A percentile compares a stretch with the other conserved stretches of the same genome.
Evolutionary conservation across 2,329 filamentous ascomycete genomes (phyloP).

Genomic region (Cytospora mali): DNA sequence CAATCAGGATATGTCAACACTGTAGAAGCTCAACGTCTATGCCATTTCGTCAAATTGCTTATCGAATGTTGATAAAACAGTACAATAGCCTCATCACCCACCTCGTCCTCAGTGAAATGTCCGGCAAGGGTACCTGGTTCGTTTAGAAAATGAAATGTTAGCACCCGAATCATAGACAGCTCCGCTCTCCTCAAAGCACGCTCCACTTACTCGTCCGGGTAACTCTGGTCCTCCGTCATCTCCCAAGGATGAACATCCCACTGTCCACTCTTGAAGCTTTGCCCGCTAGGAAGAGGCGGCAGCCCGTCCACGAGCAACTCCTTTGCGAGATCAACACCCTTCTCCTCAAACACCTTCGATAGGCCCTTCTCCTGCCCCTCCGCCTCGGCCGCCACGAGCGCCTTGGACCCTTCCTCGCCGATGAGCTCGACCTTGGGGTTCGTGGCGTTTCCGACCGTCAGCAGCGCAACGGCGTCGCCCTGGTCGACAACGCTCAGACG

Average conservation of each 20-base stretch:
- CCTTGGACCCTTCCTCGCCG: slow-evolving; percentile 60
- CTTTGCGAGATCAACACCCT: slow-evolving; percentile 46
- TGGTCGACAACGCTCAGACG: slow-evolving; percentile 78
- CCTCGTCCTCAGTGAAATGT: slow-evolving; percentile 53
- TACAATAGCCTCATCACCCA: neutral
- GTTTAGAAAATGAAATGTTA: slow-evolving; percentile 35
- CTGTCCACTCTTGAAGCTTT: slow-evolving; percentile 54
- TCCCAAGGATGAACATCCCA: slow-evolving; percentile 72
- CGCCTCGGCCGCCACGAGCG: slow-evolving; percentile 73
- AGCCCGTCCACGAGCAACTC: slow-evolving; percentile 77
- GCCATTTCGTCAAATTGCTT: slow-evolving; percentile 2
- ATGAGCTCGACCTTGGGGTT: slow-evolving; percentile 82
- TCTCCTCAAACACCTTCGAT: slow-evolving; percentile 72
- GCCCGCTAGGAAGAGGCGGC: slow-evolving; percentile 82
- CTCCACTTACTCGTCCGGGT: slow-evolving; percentile 65
- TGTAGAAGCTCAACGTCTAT: slow-evolving; percentile 19
- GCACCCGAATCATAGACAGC: slow-evolving; percentile 31
- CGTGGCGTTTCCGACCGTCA: slow-evolving; percentile 81
- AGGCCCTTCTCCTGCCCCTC: slow-evolving; percentile 73
- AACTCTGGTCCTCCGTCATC: slow-evolving; percentile 68
- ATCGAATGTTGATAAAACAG: neutral
- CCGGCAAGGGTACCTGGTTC: slow-evolving; percentile 64
- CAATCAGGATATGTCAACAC: neutral
- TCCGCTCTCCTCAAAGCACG: neutral
- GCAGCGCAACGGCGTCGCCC: slow-evolving; percentile 80